Evolutionary conservation across 1,139 yeast species (phyloP).

Genomic region (Saccharomyces hybrid): DNA sequence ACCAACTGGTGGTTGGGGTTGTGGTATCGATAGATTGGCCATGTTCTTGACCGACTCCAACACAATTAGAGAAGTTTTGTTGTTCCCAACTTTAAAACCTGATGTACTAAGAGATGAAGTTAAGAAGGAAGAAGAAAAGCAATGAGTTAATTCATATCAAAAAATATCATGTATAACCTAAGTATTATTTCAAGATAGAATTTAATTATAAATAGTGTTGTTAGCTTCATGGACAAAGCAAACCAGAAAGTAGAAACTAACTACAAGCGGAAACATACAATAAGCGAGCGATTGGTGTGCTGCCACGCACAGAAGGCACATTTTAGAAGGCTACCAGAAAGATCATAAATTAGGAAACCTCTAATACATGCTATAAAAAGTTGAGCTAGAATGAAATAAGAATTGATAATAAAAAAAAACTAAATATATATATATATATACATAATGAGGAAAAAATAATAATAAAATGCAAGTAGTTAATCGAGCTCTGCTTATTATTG

Average conservation of each 20-base stretch:
- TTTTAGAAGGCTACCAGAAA: neutral
- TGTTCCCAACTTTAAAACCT: constrained; percentile 98
- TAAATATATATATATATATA: no score
- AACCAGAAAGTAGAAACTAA: neutral
- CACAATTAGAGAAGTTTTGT: constrained; percentile 93
- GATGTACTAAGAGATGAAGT: constrained; percentile 42
- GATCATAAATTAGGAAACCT: neutral
- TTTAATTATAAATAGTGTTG: neutral
- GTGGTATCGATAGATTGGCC: constrained; percentile 97
- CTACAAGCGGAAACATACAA: neutral
- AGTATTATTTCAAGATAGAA: neutral
- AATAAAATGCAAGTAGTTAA: no score
- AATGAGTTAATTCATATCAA: neutral
- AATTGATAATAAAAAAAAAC: no score
- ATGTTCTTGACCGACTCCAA: constrained; percentile 96
- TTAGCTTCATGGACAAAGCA: neutral
- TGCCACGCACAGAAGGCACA: neutral
- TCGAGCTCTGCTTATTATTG: neutral
- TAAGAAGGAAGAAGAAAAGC: constrained; percentile 19
- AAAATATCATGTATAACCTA: neutral
- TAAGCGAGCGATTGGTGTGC: neutral
- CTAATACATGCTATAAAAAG: no score
- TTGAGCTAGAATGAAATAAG: no score
- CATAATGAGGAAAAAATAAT: no score
- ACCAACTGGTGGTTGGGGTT: constrained; percentile 99